Conservation (phyloP, 306 rosid species). For the Datisca glomerata region DNA sequence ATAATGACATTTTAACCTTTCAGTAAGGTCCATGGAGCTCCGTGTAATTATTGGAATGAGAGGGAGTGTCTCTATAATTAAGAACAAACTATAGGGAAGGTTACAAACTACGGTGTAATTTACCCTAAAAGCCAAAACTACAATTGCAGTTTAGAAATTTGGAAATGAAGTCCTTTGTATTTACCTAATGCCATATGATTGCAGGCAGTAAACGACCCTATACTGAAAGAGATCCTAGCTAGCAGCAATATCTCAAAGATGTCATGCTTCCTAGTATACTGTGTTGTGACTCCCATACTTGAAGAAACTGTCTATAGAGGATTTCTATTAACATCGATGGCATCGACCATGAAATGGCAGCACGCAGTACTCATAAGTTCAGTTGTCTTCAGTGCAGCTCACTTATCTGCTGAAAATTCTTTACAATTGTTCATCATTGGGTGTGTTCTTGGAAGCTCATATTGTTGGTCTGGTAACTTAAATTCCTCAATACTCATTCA, state of each 20-base stretch:
- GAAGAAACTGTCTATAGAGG: conserved; percentile 75
- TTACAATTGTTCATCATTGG: conserved; percentile 66
- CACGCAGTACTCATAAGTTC: conserved; percentile 60
- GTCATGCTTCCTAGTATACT: conserved; percentile 40
- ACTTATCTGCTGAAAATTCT: conserved; percentile 59
- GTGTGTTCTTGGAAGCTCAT: conserved; percentile 58
- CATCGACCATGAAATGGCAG: conserved; percentile 56
- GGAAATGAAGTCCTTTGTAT: too few relatives aligned
- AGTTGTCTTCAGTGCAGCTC: conserved; percentile 53
- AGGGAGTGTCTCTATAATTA: too few relatives aligned
- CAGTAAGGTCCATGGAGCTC: too few relatives aligned
- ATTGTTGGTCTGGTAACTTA: conserved; percentile 69
- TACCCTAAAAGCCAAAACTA: too few relatives aligned
- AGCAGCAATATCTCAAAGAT: conserved; percentile 40
- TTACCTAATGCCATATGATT: conserved; percentile 6
- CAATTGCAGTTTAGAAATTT: too few relatives aligned
- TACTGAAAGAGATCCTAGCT: conserved; percentile 50
- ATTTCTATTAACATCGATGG: conserved; percentile 56
- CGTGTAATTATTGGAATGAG: too few relatives aligned
- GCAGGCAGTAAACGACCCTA: conserved; percentile 49
- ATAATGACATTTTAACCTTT: too few relatives aligned
- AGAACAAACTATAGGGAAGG: too few relatives aligned
- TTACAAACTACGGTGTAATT: too few relatives aligned
- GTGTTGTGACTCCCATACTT: conserved; percentile 54
- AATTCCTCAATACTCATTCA: conserved; percentile 49